Conservation (phyloP, 495 filamentous ascomycete species). For the Penicillium mononematosum region DNA sequence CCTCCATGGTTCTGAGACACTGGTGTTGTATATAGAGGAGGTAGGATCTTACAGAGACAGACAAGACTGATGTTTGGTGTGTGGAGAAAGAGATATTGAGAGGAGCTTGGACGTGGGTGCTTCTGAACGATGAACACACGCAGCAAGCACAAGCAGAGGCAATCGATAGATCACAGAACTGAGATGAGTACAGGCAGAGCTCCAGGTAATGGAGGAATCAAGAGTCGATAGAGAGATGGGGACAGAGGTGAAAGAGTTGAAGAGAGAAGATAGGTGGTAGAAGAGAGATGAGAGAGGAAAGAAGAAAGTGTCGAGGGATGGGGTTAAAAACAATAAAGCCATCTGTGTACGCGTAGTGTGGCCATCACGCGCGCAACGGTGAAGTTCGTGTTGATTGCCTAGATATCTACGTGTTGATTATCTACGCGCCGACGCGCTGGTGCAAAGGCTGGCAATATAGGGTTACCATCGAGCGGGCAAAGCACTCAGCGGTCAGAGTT, state of each 20-base stretch:
- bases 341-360: neutral
- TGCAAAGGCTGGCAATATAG: neutral
- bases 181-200: neutral
- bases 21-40: too few species aligned
- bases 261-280: neutral
- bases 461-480: neutral
- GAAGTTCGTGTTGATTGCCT: too few species aligned
- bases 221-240: neutral
- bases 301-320: neutral
- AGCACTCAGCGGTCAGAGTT: neutral
- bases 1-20: neutral
- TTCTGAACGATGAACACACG: neutral
- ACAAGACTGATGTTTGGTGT: neutral
- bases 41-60: neutral
- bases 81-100: neutral
- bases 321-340: neutral
- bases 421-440: too few species aligned
- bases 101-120: neutral
- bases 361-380: neutral
- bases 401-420: too few species aligned
- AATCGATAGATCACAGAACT: neutral
- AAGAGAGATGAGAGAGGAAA: neutral
- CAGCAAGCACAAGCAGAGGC: neutral
- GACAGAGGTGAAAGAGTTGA: too few species aligned
- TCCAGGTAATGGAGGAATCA: neutral